A percentile compares a stretch with the other conserved stretches of the same genome.
These are phyloP conservation scores for Lagenidium sp. DNA, from an alignment of 352 stramenopile species.

Conservation along the genomic window DNA sequence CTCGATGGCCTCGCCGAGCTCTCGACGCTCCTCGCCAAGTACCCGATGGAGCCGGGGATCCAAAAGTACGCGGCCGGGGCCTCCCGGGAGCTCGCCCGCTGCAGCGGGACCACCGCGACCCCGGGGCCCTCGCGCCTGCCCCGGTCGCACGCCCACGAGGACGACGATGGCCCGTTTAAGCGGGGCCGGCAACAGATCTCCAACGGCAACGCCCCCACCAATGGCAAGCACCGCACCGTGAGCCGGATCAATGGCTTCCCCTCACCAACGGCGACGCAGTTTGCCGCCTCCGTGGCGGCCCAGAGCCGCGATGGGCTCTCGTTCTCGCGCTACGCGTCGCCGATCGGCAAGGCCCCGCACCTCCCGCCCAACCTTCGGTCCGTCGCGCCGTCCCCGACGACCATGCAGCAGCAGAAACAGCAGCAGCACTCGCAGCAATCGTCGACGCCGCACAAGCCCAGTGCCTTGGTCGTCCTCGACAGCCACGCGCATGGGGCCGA, in stretches of 20 bases:
- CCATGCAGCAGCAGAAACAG: conserved; percentile 4
- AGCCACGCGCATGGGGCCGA: conserved; percentile 2
- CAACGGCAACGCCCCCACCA: conserved; percentile 1
- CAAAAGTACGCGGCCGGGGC: conserved; percentile 52
- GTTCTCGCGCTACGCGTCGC: conserved; percentile 37
- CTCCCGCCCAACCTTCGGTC: conserved; percentile 23
- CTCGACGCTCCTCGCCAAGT: conserved; percentile 68
- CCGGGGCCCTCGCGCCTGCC: not conserved
- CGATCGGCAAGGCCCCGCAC: conserved; percentile 29
- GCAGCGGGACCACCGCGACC: not conserved
- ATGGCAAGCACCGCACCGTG: not conserved
- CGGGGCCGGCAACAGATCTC: conserved; percentile 20
- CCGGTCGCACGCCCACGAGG: not conserved
- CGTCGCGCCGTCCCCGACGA: conserved; percentile 1
- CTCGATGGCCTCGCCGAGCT: conserved; percentile 60
- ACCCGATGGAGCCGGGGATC: conserved; percentile 53
- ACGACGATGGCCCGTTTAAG: not conserved
- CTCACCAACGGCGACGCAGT: conserved; percentile 1
- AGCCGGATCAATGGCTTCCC: conserved; percentile 8
- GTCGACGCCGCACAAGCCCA: conserved; percentile 8
- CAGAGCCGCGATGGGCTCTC: conserved; percentile 14
- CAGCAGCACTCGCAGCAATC: conserved; percentile 9
- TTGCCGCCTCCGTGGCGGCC: not conserved
- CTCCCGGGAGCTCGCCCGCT: conserved; percentile 48
- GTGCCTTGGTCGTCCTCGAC: conserved; percentile 39